phyloP scores from a whole-genome alignment of 1,284 basidiomycete genomes.

The Microbotryum intermedium region DNA sequence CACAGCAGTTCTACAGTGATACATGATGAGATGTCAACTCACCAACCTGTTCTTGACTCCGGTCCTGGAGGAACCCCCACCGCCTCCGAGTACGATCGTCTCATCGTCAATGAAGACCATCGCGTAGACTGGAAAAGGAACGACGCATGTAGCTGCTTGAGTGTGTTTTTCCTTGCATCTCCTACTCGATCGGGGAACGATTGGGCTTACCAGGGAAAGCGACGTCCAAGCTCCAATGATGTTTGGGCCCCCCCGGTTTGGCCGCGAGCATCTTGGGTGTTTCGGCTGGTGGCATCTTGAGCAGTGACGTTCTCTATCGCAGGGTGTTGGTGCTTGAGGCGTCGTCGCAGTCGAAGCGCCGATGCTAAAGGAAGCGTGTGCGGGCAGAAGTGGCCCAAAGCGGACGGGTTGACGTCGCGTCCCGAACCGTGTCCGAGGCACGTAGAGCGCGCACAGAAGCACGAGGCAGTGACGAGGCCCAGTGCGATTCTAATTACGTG shows the following conservation, averaged over 20 bases:
- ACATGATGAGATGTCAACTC: conserved; percentile 39
- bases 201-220: conserved; percentile 14
- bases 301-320: too few relatives aligned
- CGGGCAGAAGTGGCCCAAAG: too few relatives aligned
- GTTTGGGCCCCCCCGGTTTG: conserved; percentile 8
- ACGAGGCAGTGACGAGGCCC: too few relatives aligned
- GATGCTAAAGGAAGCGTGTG: too few relatives aligned
- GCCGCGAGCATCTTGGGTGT: conserved; percentile 2
- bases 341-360: too few relatives aligned
- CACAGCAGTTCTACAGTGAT: not conserved
- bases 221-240: conserved; percentile 21
- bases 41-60: conserved; percentile 91
- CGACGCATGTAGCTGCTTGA: too few relatives aligned
- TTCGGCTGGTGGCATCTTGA: conserved; percentile 12
- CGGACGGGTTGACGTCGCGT: too few relatives aligned
- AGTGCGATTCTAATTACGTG: too few relatives aligned
- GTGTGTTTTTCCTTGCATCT: not conserved
- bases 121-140: conserved; percentile 73
- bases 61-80: conserved; percentile 67
- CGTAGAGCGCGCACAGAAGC: too few relatives aligned
- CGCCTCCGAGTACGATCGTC: conserved; percentile 72
- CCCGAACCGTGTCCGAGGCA: too few relatives aligned
- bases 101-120: conserved; percentile 65
- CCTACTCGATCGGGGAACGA: not conserved
- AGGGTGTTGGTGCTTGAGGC: too few relatives aligned